Percentiles rank a stretch among this genome's conserved stretches.
These are phyloP conservation scores for Pleurotus eryngii DNA, from an alignment of 768 basidiomycete species.

Conservation along the genomic window DNA sequence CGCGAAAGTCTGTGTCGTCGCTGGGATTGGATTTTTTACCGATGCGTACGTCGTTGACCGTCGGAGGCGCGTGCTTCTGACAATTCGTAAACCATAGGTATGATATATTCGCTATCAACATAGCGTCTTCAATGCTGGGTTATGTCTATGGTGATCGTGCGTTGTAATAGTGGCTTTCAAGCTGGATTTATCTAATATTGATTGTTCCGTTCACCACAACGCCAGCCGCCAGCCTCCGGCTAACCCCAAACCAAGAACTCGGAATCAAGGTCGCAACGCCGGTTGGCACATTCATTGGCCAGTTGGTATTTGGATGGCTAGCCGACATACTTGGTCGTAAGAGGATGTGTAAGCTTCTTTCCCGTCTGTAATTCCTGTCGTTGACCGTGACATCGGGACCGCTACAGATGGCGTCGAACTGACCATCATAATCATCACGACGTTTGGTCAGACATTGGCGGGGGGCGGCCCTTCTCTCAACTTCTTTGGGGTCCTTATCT, in stretches of 20 bases:
- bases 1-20: conserved; percentile 63
- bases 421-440: conserved; percentile 76
- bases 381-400: not conserved
- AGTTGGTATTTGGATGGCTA: conserved; percentile 78
- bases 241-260: conserved; percentile 63
- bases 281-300: conserved; percentile 71
- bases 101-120: conserved; percentile 89
- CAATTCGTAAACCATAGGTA: conserved; percentile 36
- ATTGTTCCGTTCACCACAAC: too few species aligned
- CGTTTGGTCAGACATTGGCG: conserved; percentile 75
- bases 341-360: conserved; percentile 59
- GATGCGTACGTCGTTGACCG: conserved; percentile 52
- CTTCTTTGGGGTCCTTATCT: conserved; percentile 72
- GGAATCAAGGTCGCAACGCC: conserved; percentile 77
- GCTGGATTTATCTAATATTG: too few species aligned
- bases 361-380: not conserved
- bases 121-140: conserved; percentile 77
- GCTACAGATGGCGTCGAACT: conserved; percentile 62
- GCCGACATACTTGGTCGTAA: conserved; percentile 76
- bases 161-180: not conserved
- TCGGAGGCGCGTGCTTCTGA: not conserved
- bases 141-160: conserved; percentile 62
- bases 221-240: conserved; percentile 2
- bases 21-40: conserved; percentile 90
- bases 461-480: conserved; percentile 62